These are phyloP conservation scores for Theileria parva DNA, from an alignment of 169 alveolate genomes.

Conservation along the genomic window DNA sequence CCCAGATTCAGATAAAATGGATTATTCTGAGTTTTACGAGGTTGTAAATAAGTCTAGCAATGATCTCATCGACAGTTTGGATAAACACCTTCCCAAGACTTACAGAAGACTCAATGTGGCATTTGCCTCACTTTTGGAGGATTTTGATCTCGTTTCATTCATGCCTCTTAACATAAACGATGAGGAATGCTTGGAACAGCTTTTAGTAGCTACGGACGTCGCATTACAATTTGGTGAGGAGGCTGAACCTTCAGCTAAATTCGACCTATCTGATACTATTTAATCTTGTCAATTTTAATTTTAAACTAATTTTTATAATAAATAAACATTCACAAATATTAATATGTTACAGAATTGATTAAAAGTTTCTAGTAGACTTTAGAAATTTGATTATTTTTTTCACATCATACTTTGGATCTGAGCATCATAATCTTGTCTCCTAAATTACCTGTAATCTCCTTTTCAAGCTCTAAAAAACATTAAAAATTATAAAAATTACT, in stretches of 20 bases:
- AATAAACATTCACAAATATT: background rate
- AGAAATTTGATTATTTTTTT: slow-evolving; percentile 9
- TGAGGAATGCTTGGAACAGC: slow-evolving; percentile 73
- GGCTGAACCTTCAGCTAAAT: slow-evolving; percentile 76
- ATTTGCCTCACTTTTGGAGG: slow-evolving; percentile 76
- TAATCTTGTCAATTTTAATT: background rate
- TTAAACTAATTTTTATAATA: background rate
- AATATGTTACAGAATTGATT: background rate
- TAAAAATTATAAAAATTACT: background rate
- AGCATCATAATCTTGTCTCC: background rate
- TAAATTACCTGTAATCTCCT: slow-evolving; percentile 22
- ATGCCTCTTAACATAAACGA: slow-evolving; percentile 75
- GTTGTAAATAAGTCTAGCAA: slow-evolving; percentile 50
- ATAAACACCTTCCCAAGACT: slow-evolving; percentile 66
- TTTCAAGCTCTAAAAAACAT: slow-evolving; percentile 4
- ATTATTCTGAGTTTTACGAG: slow-evolving; percentile 42
- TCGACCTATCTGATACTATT: slow-evolving; percentile 66
- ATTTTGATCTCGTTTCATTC: slow-evolving; percentile 74
- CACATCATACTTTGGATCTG: slow-evolving; percentile 28
- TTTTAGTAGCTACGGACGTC: slow-evolving; percentile 71
- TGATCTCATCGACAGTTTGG: slow-evolving; percentile 56
- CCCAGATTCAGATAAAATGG: slow-evolving; percentile 19
- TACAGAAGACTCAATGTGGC: slow-evolving; percentile 72
- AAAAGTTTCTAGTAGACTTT: background rate
- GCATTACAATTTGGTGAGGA: slow-evolving; percentile 80